Conservation (phyloP, 805 yeast genomes). For the Wickerhamiella qilinensis region DNA sequence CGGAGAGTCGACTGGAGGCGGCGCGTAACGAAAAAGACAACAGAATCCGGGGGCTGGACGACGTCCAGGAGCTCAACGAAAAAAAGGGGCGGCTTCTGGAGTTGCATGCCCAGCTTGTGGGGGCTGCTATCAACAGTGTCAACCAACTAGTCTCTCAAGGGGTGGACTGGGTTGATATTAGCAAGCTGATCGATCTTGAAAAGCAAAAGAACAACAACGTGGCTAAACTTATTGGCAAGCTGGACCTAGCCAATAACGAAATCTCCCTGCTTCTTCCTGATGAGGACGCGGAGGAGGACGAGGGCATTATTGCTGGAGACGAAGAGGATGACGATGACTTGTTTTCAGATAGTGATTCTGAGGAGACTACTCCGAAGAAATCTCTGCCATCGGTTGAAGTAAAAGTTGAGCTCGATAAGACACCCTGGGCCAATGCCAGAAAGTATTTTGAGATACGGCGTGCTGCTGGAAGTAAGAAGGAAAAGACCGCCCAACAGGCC, state of each 20-base stretch:
- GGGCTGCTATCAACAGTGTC: conserved; percentile 52
- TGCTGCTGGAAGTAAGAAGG: conserved; percentile 59
- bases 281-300: conserved; percentile 26
- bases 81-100: conserved; percentile 62
- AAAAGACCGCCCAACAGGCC: conserved; percentile 64
- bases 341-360: conserved; percentile 22
- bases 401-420: conserved; percentile 46
- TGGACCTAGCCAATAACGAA: conserved; percentile 53
- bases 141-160: conserved; percentile 57
- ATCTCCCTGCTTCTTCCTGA: conserved; percentile 41
- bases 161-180: conserved; percentile 90
- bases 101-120: conserved; percentile 51
- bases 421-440: conserved; percentile 83
- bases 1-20: conserved; percentile 53
- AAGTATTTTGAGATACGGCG: conserved; percentile 65
- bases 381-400: conserved; percentile 37
- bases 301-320: too few species aligned
- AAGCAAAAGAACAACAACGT: conserved; percentile 45
- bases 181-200: conserved; percentile 53
- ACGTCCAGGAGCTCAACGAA: conserved; percentile 46
- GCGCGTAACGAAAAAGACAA: conserved; percentile 60
- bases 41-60: conserved; percentile 49
- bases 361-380: conserved; percentile 24
- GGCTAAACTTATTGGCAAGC: conserved; percentile 47
- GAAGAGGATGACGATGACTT: too few species aligned